A percentile compares a stretch with the other conserved stretches of the same genome.
phyloP scores from a whole-genome alignment of 73 alveolate genomes.

The Paramecium tetraurelia region DNA sequence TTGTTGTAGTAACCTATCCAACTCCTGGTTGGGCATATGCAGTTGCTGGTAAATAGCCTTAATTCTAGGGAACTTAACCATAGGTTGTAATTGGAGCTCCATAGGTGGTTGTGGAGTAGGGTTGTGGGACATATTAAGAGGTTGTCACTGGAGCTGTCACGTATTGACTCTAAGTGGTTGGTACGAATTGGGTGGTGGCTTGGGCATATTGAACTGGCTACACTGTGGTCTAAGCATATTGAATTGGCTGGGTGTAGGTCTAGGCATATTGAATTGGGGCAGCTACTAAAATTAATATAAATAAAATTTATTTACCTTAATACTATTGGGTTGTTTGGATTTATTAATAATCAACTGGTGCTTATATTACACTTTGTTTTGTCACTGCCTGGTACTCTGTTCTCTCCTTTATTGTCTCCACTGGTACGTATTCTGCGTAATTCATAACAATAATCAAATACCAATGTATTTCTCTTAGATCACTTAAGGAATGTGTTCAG shows the following conservation, averaged over 20 bases:
- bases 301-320: not conserved
- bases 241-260: not conserved
- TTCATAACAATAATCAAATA: not conserved
- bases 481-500: conserved; percentile 62
- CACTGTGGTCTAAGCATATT: not conserved
- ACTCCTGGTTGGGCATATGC: not conserved
- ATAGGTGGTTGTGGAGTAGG: not conserved
- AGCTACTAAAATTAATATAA: not conserved
- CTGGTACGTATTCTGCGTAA: conserved; percentile 57
- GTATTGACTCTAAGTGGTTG: not conserved
- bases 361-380: conserved; percentile 36
- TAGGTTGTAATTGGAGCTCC: not conserved
- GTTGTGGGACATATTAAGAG: not conserved
- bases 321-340: not conserved
- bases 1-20: not conserved
- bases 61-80: not conserved
- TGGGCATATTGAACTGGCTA: not conserved
- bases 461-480: conserved; percentile 58
- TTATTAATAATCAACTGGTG: conserved; percentile 1
- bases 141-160: not conserved
- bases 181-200: not conserved
- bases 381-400: conserved; percentile 58
- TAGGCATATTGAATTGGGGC: not conserved
- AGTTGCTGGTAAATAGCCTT: not conserved
- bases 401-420: conserved; percentile 56